Base-by-base conservation (phyloP, 2,329 filamentous ascomycete genomes). In the Harringtonia aguacate region DNA sequence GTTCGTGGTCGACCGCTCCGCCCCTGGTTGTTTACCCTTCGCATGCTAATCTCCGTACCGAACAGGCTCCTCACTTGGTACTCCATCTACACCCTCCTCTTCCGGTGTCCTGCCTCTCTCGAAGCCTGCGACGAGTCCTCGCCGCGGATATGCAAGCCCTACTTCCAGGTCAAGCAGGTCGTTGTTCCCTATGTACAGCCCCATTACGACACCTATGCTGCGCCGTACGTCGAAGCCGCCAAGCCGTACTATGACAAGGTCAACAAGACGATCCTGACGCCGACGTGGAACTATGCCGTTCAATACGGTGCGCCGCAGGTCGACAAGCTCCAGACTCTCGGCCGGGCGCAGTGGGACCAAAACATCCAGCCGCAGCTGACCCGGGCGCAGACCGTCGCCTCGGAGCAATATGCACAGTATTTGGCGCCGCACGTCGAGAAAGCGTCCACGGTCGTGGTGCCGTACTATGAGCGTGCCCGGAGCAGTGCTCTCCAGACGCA, bases 61-160 rank as follows among this genome's bases (percentile, higher is more conserved):
- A 4, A n/a, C 41, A 90, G 90, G 56, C 62, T 95, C 36, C 62
- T 81, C 46, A 83, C 86, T 18, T 98, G 90, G 90, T 94, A 92
- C 60, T 74, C 81, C 30, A 79, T 97, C 51, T 62, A 88, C 48
- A 92, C 84, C 21, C 67, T 92, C 44, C 64, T 90, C 47, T 84
- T 98, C 60, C 78, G 82, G 48, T 98, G 90, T 61, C 90, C 90
- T 13, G 69, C 79, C 4, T 77, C 76, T 9, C 64, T 81, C 48
- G 74, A 81, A 24, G 72, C 77, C 22, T 76, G 92, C 56, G 75
- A 77, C 54, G 76, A 83, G 22, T 65, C 72, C 27, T 85, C 86
- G 2, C 85, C 89, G 1, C 73, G 68, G 50, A 75, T 97, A 49
- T 98, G 92, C 74, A 81, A 81, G 56, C 81, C 85, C 10, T 95